Base-by-base conservation (phyloP, 2,329 filamentous ascomycete genomes). In the Dendrostoma leiphaemia region DNA sequence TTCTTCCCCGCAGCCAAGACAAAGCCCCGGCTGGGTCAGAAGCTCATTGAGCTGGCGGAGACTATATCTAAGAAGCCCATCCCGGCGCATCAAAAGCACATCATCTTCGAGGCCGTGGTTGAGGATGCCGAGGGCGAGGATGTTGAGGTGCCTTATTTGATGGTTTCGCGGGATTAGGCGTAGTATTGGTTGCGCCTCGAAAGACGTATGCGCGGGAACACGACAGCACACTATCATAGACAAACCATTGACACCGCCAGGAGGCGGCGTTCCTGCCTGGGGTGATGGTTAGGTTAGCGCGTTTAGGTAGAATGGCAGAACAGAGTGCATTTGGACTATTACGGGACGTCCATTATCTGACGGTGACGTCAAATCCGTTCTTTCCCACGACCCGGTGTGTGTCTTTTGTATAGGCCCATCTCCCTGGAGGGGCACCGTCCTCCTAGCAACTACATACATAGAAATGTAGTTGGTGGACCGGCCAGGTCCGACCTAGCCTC, bases 121-220 rank as follows among this genome's bases (percentile, higher is more conserved):
- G 93, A 97, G 69, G 94, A 97, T 67, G 76, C 84, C 66, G 86
- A 84, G 3, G 93, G 89, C 60, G 91, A 97, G 74, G 94, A 99
- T 69, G 93, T 97, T 1, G 94, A 99, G 74, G 89, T 97, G 62
- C 94, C 94, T 4, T 97, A 96, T 70, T 90, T 97, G 65, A 96
- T 93, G 85, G 85, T 96, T 61, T 93, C 87, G 76, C 53, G 56
- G 19, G 41, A 48, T 21, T 57, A 12, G 51, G 41, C 6, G 21
- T 29, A 21, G 45, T 31, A 45, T 12, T 15, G n/a, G 41, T n/a
- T 21, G 21, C n/a, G 40, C 28, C 13, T 23, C 12, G 7, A n/a
- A 12, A 31, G n/a, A 43, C 34, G 37, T 15, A 41, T 44, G 28
- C 46, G 37, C 28, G 45, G 46, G 28, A 24, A 21, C 35, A 37